Evolutionary conservation across 129 eudicot species (phyloP).

Genomic region (Ambrosia trifida): DNA sequence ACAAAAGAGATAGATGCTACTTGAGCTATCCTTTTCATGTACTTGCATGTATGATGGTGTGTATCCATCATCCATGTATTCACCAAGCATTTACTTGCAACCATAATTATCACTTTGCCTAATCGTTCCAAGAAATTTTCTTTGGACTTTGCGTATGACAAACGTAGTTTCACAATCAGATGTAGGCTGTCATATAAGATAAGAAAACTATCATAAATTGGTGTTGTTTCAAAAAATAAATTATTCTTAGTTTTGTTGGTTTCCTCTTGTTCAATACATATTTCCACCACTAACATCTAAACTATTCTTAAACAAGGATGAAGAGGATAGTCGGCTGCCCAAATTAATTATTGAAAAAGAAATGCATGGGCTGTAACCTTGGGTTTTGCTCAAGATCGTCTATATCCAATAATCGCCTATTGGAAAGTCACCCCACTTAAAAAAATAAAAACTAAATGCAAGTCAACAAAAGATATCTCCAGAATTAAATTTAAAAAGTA

Average conservation of each 20-base stretch:
- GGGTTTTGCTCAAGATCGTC: too few relatives aligned
- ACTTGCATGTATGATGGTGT: slow-evolving; percentile 12
- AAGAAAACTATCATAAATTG: neutral
- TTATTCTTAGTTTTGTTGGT: slow-evolving; percentile 21
- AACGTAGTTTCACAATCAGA: slow-evolving; percentile 21
- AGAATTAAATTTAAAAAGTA: too few relatives aligned
- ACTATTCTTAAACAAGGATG: neutral
- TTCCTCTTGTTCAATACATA: slow-evolving; percentile 12
- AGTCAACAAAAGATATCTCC: too few relatives aligned
- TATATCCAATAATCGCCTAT: too few relatives aligned
- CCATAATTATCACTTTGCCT: neutral
- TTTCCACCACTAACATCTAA: neutral
- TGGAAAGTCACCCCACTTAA: too few relatives aligned
- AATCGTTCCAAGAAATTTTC: slow-evolving; percentile 15
- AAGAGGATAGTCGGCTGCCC: neutral
- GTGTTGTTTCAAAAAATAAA: neutral
- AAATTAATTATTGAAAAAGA: neutral
- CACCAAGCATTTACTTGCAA: slow-evolving; percentile 32
- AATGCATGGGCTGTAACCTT: neutral
- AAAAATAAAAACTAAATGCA: too few relatives aligned
- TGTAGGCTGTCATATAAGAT: slow-evolving; percentile 13
- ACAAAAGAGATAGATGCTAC: neutral
- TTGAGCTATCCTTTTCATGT: slow-evolving; percentile 19
- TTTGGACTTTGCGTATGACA: slow-evolving; percentile 10
- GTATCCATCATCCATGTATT: slow-evolving; percentile 26